Base-by-base conservation (phyloP, 2,329 filamentous ascomycete species). In the Cordyceps militaris region DNA sequence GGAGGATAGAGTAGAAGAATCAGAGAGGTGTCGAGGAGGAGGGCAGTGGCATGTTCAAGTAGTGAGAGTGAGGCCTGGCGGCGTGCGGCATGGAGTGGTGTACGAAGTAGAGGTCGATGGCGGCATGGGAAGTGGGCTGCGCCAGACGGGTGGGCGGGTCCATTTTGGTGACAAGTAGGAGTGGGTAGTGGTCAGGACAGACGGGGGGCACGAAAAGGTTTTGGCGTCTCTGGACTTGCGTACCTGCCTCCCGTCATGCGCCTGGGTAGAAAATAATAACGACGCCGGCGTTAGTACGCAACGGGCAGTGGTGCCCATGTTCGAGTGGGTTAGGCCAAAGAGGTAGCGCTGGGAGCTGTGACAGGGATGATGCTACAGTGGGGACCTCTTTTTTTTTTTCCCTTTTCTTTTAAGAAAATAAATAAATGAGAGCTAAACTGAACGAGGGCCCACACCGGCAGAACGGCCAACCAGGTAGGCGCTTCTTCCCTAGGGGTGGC, bases 221-320 rank as follows among this genome's bases (percentile, higher is more conserved):
- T 57, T 58, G 47, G 48, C 56, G 56, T 32, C n/a, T 47, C 14
- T 21, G 36, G 16, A 46, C 26, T n/a, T 48, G 53, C 38, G 54
- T 57, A 57, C 54, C 54, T 57, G 54, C 54, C 54, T 57, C 26
- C 54, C 36, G 36, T 57, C 54, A 57, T 57, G 54, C 54, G 54
- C 24, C 43, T 13, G 14, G 42, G n/a, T 23, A 36, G 24, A 55
- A 19, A 47, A 30, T 26, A 19, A 40, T 26, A 16, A 19, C 19
- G 16, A 36, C 21, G 11, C 44, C 3, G 44, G 28, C 52, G 42
- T 53, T 53, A 53, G 50, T 53, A 30, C 40, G 19, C 14, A 53
- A 34, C 11, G 19, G 50, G 50, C 19, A 55, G 42, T 55, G 40
- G 52, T n/a, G 28, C 5, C 30, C 19, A 21, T n/a, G 38, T n/a